phyloP scores from a whole-genome alignment of 2,329 filamentous ascomycete genomes.

The Massarina eburnea region DNA sequence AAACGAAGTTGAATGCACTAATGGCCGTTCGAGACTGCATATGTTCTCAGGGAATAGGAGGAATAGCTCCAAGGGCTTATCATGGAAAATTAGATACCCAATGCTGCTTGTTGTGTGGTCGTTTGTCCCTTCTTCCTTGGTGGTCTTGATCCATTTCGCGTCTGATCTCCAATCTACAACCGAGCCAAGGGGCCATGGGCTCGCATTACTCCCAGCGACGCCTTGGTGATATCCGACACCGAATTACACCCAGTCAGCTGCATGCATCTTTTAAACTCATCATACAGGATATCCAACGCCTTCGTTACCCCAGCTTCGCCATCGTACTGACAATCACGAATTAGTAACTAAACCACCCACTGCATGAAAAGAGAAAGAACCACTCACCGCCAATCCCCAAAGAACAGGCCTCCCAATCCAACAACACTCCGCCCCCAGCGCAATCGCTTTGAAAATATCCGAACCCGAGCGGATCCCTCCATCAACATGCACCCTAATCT shows the following conservation, averaged over 20 bases:
- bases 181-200: constrained; percentile 37
- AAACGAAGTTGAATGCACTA: too few species aligned
- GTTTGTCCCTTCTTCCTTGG: too few species aligned
- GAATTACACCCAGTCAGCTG: constrained; percentile 38
- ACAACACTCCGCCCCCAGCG: constrained; percentile 85
- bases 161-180: too few species aligned
- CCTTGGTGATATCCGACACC: constrained; percentile 28
- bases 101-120: too few species aligned
- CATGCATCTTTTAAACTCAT: constrained; percentile 45
- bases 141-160: too few species aligned
- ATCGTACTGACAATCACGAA: constrained; percentile 7
- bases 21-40: too few species aligned
- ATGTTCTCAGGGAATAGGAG: too few species aligned
- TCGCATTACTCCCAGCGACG: constrained; percentile 30
- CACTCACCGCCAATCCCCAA: constrained; percentile 62
- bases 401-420: constrained; percentile 60
- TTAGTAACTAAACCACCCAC: background rate
- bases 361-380: constrained; percentile 1
- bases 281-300: constrained; percentile 18
- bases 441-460: constrained; percentile 92
- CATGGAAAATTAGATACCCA: too few species aligned
- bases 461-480: constrained; percentile 85
- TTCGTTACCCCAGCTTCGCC: constrained; percentile 15
- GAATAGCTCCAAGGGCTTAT: too few species aligned
- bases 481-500: constrained; percentile 77